Conservation (phyloP, 1,284 basidiomycete genomes). For the Apiotrichum laibachii region DNA sequence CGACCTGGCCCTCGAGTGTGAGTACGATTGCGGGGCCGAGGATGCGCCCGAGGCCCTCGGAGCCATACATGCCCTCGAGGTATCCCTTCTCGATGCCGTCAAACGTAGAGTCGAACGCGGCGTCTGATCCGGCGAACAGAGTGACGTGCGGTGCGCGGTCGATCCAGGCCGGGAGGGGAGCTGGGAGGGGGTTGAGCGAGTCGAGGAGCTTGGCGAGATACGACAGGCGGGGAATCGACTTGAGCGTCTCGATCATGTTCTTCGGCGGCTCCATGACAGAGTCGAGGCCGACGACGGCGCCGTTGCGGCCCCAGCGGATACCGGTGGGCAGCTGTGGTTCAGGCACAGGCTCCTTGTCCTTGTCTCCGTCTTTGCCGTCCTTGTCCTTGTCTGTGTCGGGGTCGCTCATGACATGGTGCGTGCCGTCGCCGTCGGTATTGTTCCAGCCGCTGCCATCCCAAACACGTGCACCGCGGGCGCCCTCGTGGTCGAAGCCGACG, state of each 20-base stretch:
- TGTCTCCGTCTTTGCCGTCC: constrained; percentile 3
- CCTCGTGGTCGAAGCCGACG: constrained; percentile 70
- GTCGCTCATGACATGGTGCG: neutral
- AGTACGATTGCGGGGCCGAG: constrained; percentile 70
- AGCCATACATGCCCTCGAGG: constrained; percentile 78
- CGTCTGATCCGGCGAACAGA: constrained; percentile 81
- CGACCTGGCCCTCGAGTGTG: constrained; percentile 41
- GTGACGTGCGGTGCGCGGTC: constrained; percentile 66
- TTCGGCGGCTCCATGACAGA: constrained; percentile 79
- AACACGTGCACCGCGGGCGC: constrained; percentile 59
- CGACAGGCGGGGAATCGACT: constrained; percentile 62
- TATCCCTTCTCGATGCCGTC: constrained; percentile 70
- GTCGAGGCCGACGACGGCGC: constrained; percentile 72
- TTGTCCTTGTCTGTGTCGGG: constrained; percentile 16
- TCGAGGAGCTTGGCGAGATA: constrained; percentile 60
- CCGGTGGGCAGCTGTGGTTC: constrained; percentile 46
- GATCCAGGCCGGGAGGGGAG: constrained; percentile 58
- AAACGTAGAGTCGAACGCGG: constrained; percentile 69
- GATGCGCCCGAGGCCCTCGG: constrained; percentile 72
- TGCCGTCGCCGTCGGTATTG: constrained; percentile 5
- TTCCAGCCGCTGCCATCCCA: constrained; percentile 47
- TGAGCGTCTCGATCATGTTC: constrained; percentile 58
- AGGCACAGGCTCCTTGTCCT: constrained; percentile 14
- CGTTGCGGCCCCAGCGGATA: constrained; percentile 63
- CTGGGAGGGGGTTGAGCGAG: constrained; percentile 63